phyloP scores from a whole-genome alignment of 1,284 basidiomycete genomes.

The Cutaneotrichosporon dermatis region DNA sequence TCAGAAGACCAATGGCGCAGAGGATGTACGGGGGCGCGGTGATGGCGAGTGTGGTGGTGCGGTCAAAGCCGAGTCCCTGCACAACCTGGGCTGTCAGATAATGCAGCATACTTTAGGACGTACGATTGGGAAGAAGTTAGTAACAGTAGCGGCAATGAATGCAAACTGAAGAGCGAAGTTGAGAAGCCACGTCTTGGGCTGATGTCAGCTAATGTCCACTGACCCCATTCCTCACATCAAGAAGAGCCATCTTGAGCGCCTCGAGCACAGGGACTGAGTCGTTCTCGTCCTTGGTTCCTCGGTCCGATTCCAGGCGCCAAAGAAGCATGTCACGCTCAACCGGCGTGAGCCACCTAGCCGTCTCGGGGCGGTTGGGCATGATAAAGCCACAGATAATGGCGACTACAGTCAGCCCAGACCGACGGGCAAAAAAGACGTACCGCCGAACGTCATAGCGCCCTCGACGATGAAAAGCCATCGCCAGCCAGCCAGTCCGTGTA shows the following conservation, averaged over 20 bases:
- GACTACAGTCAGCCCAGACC: not conserved
- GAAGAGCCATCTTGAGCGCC: too few species aligned
- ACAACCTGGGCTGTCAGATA: constrained; percentile 10
- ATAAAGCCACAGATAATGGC: constrained; percentile 31
- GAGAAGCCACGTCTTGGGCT: constrained; percentile 36
- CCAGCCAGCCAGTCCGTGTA: constrained; percentile 40
- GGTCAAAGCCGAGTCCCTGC: constrained; percentile 37
- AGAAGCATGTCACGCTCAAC: constrained; percentile 35
- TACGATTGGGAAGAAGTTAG: constrained; percentile 46
- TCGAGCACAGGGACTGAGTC: not conserved
- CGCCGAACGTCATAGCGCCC: constrained; percentile 28
- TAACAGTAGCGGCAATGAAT: constrained; percentile 38
- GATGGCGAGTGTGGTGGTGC: constrained; percentile 43
- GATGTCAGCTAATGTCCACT: constrained; percentile 29
- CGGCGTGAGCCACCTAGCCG: constrained; percentile 31
- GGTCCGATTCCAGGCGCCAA: constrained; percentile 40
- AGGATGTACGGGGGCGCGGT: constrained; percentile 45
- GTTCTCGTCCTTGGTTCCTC: constrained; percentile 30
- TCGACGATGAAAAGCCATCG: constrained; percentile 41
- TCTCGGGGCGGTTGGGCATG: constrained; percentile 40
- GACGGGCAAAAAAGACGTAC: too few species aligned
- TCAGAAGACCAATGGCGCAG: constrained; percentile 32
- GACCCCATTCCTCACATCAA: too few species aligned
- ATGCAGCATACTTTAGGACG: too few species aligned
- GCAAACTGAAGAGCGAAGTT: constrained; percentile 18